Evolutionary conservation across 2,329 filamentous ascomycete genomes (phyloP), one percentile per base, ranked within the genome.

Genomic region (Arthrobotrys megalospora): DNA sequence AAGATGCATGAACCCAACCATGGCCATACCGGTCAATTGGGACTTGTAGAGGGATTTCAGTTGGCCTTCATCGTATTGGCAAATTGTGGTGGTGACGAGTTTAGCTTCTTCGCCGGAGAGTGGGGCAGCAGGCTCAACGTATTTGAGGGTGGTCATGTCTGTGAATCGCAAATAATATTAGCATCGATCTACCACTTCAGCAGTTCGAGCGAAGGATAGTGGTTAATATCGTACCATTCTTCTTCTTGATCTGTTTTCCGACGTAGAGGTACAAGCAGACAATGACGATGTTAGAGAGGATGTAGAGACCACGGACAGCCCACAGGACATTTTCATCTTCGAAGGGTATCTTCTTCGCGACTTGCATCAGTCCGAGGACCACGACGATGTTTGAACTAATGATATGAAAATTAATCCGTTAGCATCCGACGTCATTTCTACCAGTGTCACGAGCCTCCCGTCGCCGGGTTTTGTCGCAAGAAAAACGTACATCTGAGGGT

Each of bases 1-100:
- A 80, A 99, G 81, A 87, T 99, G 96, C 95, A 99, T 98, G 84
- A 97, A 93, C 80, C 86, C 90, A 95, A 99, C 98, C 94, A 99
- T 99, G 85, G 89, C 94, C 76, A 99, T 88, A 78, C 96, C 96
- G 93, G 97, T 98, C 83, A 96, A 87, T 87, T 98, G 95, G 80
- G 91, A 89, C 86, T 96, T 96, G 89, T 95, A 93, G 81, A 93
- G 89, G 80, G 89, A 88, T 86, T 92, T 92, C 84, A 98, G 89
- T 87, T 98, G 95, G 82, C 89, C 87, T 83, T 90, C 88, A 86
- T 99, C 96, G 89, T 99, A 99, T 83, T 94, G 94, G 87, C 96
- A 92, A 85, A 97, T 89, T 80, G 96, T 99, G 80, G 96, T 99
- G 73, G 95, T 97, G 82, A 98, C 92, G 82, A 97, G 93, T 87